phyloP scores from a whole-genome alignment of 768 basidiomycete species.

The Trametes meyenii region DNA sequence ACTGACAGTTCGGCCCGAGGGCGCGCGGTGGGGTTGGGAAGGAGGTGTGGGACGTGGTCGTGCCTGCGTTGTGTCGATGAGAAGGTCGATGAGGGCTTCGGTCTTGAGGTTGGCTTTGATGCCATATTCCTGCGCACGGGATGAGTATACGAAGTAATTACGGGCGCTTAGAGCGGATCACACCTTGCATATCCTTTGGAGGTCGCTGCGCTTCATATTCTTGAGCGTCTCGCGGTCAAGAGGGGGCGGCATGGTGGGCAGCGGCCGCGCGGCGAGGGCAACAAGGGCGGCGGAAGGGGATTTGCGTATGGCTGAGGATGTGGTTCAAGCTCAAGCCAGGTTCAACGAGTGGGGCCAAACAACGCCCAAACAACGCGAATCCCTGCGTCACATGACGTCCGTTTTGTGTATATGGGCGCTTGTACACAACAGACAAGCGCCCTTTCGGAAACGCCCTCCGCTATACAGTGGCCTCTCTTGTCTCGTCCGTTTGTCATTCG shows the following conservation, averaged over 20 bases:
- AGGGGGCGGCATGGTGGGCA: conserved; percentile 43
- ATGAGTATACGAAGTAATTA: conserved; percentile 2
- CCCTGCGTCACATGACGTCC: conserved; percentile 37
- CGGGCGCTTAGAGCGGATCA: conserved; percentile 1
- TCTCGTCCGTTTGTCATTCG: background rate
- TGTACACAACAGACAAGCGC: background rate
- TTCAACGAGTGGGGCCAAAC: conserved; percentile 49
- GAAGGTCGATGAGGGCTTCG: conserved; percentile 74
- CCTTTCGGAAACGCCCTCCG: background rate
- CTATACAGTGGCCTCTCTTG: background rate
- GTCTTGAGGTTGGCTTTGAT: conserved; percentile 84
- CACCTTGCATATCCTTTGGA: conserved; percentile 70
- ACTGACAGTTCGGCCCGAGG: conserved; percentile 39
- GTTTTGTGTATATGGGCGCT: conserved; percentile 1
- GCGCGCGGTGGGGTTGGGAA: conserved; percentile 32
- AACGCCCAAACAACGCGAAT: conserved; percentile 49
- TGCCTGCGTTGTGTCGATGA: conserved; percentile 51
- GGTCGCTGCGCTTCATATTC: conserved; percentile 53
- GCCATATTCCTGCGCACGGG: conserved; percentile 62
- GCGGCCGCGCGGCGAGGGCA: background rate
- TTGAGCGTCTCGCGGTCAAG: conserved; percentile 49
- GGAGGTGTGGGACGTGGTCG: conserved; percentile 26
- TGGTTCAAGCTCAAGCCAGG: conserved; percentile 30
- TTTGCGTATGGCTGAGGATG: conserved; percentile 2
- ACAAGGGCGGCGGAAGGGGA: background rate